phyloP scores from a whole-genome alignment of 2,329 filamentous ascomycete genomes.

The Aschersonia sp. region DNA sequence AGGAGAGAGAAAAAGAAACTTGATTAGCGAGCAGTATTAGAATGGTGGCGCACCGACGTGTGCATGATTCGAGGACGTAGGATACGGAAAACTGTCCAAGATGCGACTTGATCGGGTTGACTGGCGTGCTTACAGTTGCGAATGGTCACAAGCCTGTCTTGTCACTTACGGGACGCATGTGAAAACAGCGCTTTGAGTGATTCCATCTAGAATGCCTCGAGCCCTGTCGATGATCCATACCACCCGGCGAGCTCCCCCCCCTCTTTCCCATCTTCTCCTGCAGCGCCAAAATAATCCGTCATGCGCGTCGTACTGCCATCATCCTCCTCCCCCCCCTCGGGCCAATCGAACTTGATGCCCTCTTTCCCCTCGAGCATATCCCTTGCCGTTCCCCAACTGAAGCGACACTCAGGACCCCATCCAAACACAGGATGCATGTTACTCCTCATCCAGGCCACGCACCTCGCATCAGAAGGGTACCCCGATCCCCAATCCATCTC shows the following conservation, averaged over 20 bases:
- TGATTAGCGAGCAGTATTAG: too few relatives aligned
- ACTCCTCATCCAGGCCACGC: slow-evolving; percentile 63
- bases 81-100: too few relatives aligned
- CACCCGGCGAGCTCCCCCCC: slow-evolving; percentile 59
- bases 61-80: too few relatives aligned
- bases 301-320: slow-evolving; percentile 54
- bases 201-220: slow-evolving; percentile 50
- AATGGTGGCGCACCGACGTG: too few relatives aligned
- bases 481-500: slow-evolving; percentile 69
- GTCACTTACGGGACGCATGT: background rate
- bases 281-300: slow-evolving; percentile 57
- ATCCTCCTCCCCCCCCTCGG: slow-evolving; percentile 57
- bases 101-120: too few relatives aligned
- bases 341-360: slow-evolving; percentile 70
- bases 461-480: slow-evolving; percentile 79
- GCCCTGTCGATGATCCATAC: slow-evolving; percentile 62
- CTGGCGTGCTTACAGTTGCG: too few relatives aligned
- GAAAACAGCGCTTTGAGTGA: background rate
- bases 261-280: slow-evolving; percentile 28
- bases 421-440: slow-evolving; percentile 93
- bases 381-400: slow-evolving; percentile 92
- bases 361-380: slow-evolving; percentile 76
- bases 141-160: background rate
- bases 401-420: slow-evolving; percentile 85
- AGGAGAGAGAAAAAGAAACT: too few relatives aligned